These are phyloP conservation scores for Fusarium annulatum DNA, from an alignment of 2,329 filamentous ascomycete genomes.

Conservation along the genomic window DNA sequence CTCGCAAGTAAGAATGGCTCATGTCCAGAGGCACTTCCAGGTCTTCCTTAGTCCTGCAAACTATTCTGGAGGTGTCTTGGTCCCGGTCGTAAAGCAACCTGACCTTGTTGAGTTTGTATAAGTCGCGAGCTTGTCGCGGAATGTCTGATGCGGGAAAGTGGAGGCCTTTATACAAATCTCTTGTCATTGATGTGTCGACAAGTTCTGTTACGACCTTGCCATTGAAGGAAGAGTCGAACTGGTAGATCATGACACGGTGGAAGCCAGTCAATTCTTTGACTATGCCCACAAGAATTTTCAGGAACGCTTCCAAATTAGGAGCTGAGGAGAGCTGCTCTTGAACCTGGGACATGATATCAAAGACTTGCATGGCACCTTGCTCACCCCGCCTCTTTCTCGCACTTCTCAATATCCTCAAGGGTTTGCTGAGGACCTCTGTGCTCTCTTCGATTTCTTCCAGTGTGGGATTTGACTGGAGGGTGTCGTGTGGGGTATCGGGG, in stretches of 20 bases:
- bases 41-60: constrained; percentile 81
- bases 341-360: constrained; percentile 91
- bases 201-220: constrained; percentile 89
- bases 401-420: constrained; percentile 79
- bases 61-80: constrained; percentile 80
- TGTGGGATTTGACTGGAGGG: constrained; percentile 77
- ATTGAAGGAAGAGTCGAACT: constrained; percentile 86
- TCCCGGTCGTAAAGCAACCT: constrained; percentile 88
- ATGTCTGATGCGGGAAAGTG: constrained; percentile 92
- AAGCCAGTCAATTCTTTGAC: constrained; percentile 92
- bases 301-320: constrained; percentile 74
- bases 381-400: constrained; percentile 81
- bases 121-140: constrained; percentile 84
- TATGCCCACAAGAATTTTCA: constrained; percentile 85
- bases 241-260: constrained; percentile 92
- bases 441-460: constrained; percentile 79
- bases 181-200: constrained; percentile 81
- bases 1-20: constrained; percentile 84
- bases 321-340: constrained; percentile 86
- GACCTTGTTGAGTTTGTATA: constrained; percentile 92
- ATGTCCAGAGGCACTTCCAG: constrained; percentile 82
- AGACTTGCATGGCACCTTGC: constrained; percentile 87
- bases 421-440: constrained; percentile 79
- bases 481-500: constrained; percentile 76
- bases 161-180: constrained; percentile 86